Evolutionary conservation across 2,329 filamentous ascomycete genomes (phyloP).

Genomic region (Aspergillus neotritici): DNA sequence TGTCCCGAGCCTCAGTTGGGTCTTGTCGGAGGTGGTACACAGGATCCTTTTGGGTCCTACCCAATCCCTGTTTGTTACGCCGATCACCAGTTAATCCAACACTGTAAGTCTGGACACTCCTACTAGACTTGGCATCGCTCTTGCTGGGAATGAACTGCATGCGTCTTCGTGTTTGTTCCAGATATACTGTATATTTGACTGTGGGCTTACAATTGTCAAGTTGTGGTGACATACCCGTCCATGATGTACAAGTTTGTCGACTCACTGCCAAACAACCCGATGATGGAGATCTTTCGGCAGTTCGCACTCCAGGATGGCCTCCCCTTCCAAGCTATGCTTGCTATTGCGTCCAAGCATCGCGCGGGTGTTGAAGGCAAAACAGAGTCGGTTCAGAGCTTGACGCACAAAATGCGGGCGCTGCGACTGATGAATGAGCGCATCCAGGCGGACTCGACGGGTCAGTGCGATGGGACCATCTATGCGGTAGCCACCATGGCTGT

Average conservation of each 20-base stretch:
- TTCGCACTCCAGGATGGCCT: conserved; percentile 26
- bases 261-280: conserved; percentile 23
- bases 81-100: conserved; percentile 28
- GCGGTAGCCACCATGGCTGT: conserved; percentile 30
- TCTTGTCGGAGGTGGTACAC: conserved; percentile 13
- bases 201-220: conserved; percentile 19
- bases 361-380: conserved; percentile 26
- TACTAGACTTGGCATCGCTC: too few species aligned
- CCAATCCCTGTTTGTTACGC: conserved; percentile 20
- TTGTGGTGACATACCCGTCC: conserved; percentile 29
- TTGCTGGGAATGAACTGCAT: too few species aligned
- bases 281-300: conserved; percentile 27
- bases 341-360: conserved; percentile 29
- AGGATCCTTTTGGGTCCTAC: conserved; percentile 26
- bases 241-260: conserved; percentile 33
- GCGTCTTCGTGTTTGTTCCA: too few species aligned
- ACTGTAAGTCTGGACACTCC: conserved; percentile 21
- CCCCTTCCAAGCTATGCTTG: conserved; percentile 31
- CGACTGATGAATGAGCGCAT: conserved; percentile 27
- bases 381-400: conserved; percentile 29
- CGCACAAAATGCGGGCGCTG: conserved; percentile 30
- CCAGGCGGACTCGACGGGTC: conserved; percentile 18
- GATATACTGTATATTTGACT: neutral
- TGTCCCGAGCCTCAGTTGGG: conserved; percentile 11
- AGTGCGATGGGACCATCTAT: conserved; percentile 27